Percentiles rank a stretch among this genome's conserved stretches.
phyloP scores from a whole-genome alignment of 139 green algal species.

The Pleodorina starrii region DNA sequence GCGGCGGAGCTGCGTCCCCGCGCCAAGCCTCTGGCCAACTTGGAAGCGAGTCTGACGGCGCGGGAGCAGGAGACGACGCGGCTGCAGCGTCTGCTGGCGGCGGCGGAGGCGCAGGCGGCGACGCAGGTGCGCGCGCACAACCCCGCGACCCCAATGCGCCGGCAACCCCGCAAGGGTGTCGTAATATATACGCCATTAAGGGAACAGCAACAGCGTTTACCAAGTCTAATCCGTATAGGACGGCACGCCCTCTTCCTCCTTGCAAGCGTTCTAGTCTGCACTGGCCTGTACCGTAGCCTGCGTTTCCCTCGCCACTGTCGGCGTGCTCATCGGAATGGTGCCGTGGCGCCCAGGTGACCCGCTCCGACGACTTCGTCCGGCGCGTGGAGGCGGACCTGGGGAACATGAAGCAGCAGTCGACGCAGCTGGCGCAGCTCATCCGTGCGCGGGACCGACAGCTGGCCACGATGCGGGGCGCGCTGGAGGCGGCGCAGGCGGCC shows the following conservation, averaged over 20 bases:
- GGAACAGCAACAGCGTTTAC: no score
- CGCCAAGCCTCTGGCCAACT: background rate
- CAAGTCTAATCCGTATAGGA: no score
- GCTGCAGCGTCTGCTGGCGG: conserved; percentile 4
- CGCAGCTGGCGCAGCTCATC: conserved; percentile 13
- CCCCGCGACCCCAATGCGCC: background rate
- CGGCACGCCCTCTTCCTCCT: no score
- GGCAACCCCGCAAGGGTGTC: background rate
- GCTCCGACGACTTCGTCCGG: conserved; percentile 35
- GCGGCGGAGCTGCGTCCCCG: conserved; percentile 2
- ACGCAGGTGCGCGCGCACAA: conserved; percentile 6
- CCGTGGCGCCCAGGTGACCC: background rate
- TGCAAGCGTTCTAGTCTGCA: no score
- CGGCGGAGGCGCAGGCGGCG: background rate
- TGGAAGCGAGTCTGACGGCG: conserved; percentile 24
- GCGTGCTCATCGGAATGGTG: no score
- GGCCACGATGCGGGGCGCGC: background rate
- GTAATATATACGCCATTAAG: no score
- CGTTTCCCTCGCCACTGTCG: no score
- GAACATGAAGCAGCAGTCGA: conserved; percentile 3
- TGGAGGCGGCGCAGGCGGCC: conserved; percentile 28
- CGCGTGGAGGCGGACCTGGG: conserved; percentile 30
- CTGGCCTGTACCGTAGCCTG: no score
- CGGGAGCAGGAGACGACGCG: conserved; percentile 21
- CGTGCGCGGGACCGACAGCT: background rate